Base-by-base conservation (phyloP, 2,329 filamentous ascomycete species). In the Coniosporium tulheliwenetii region DNA sequence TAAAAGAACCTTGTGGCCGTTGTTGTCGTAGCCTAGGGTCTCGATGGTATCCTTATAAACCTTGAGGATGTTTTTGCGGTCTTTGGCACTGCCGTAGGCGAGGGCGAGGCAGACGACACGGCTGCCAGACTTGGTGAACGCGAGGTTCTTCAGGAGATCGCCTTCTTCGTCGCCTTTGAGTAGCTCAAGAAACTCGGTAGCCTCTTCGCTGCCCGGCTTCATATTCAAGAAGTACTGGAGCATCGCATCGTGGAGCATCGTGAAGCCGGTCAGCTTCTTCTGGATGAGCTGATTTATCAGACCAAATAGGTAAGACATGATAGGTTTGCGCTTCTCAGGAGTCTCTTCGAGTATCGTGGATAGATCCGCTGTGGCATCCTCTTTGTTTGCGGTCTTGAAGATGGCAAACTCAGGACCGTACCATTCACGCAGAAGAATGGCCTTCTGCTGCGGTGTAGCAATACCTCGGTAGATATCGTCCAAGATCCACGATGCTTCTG, bases 241-340 rank as follows among this genome's bases (percentile, higher is more conserved):
- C 87, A 98, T 94, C 39, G 91, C 91, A 54, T 96, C 91, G 61
- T 98, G 93, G 14, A 98, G 75, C 73, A 98, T 93, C 2, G 89
- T 96, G 63, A 98, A 96, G 8, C 85, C 89, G 1, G 85, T 93
- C 64, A 91, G 79, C 64, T 91, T 91, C 74, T 98, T 98, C 63
- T 98, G 87, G 38, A 96, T 74, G 35, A 98, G 73, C 46, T 81
- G 77, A 62, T 95, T 94, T 67, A 93, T 91, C 64, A 94, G 75
- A 49, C 85, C 81, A 48, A 80, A 73, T 41, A 96, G 69, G 55
- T 83, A 82, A 56, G 81, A 81, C 79, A 96, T 83, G 48, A 95
- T 87, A 1, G 85, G 77, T 10, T 74, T 76, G 45, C 85, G 76
- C 70, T 96, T 96, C 65, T 86, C 85, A 1, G 89, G 85, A 39